A percentile compares a stretch with the other conserved stretches of the same genome.
Evolutionary conservation across 2,329 filamentous ascomycete genomes (phyloP).

Genomic region (Sporothrix variecibatus): DNA sequence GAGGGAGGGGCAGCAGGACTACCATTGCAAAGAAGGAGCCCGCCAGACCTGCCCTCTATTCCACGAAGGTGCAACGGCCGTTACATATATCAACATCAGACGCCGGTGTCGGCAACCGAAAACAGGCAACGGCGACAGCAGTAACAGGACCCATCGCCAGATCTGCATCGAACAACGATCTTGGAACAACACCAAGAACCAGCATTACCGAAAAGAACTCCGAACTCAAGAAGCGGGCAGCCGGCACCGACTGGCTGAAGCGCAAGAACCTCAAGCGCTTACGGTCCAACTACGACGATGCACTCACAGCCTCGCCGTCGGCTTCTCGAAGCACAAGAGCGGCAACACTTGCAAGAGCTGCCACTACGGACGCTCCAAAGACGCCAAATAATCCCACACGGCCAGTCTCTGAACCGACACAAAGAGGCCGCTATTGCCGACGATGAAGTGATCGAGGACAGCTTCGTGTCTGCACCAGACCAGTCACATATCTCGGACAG

Average conservation of each 20-base stretch:
- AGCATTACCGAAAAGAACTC: constrained; percentile 32
- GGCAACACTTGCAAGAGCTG: neutral
- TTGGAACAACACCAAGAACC: constrained; percentile 26
- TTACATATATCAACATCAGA: neutral
- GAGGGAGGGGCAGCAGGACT: constrained; percentile 36
- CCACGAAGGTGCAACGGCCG: neutral
- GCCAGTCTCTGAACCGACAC: neutral
- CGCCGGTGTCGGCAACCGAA: neutral
- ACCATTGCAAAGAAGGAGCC: neutral
- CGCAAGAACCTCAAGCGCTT: constrained; percentile 28
- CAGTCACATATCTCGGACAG: constrained; percentile 14
- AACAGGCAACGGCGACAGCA: neutral
- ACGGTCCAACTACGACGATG: constrained; percentile 4
- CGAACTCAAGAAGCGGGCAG: constrained; percentile 19
- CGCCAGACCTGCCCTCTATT: neutral
- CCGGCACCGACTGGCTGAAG: constrained; percentile 27
- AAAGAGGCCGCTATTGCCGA: neutral
- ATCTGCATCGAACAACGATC: neutral
- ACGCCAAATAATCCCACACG: neutral
- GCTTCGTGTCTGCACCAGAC: neutral
- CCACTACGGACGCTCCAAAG: neutral
- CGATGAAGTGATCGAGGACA: neutral
- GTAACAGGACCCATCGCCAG: neutral
- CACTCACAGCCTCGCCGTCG: constrained; percentile 17
- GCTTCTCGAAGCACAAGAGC: constrained; percentile 2